Base-by-base conservation (phyloP, 2,329 filamentous ascomycete genomes). In the Epichloe amarillans region DNA sequence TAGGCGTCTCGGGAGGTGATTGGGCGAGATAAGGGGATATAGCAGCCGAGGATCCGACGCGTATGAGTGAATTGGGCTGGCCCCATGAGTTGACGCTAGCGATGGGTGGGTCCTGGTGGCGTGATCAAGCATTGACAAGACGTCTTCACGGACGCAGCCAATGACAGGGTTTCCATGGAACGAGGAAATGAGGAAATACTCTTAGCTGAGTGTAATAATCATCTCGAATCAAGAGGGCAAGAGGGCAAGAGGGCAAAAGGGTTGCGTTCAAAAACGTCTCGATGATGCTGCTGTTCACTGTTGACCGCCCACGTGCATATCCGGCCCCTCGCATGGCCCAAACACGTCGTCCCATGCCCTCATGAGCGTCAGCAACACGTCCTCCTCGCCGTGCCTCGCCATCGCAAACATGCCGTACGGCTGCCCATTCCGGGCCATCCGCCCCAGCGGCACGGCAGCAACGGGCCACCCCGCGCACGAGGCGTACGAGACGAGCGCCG, bases 21-120 rank as follows among this genome's bases (percentile, higher is more conserved):
- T 53, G 49, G 47, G 15, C 40, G 26, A 35, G 14, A 35, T 33
- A 33, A 19, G 33, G 33, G 52, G 46, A 35, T 19, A 43, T 19
- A 43, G 30, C 43, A 3, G 19, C 46, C 46, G 46, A 50, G 42
- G 43, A 23, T 33, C 52, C 23, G 23, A 26, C 2, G 23, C 2
- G 23, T 2, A 4, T n/a, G n/a, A n/a, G n/a, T n/a, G n/a, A n/a
- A n/a, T n/a, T n/a, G n/a, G n/a, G n/a, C n/a, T n/a, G n/a, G n/a
- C n/a, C n/a, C n/a, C 4, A 23, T 1, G 4, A 23, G 21, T 5
- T 26, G 23, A 26, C 23, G 23, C 23, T 26, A 26, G 23, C 49
- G 49, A 49, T 15, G 21, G 53, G 49, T 15, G 21, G 53, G 49
- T 21, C 45, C 53, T 47, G 51, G 50, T 54, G 53, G 49, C 54